Percentiles rank a stretch among this genome's conserved stretches.
Evolutionary conservation across 2,329 filamentous ascomycete genomes (phyloP).

Genomic region (Talaromyces islandicus): DNA sequence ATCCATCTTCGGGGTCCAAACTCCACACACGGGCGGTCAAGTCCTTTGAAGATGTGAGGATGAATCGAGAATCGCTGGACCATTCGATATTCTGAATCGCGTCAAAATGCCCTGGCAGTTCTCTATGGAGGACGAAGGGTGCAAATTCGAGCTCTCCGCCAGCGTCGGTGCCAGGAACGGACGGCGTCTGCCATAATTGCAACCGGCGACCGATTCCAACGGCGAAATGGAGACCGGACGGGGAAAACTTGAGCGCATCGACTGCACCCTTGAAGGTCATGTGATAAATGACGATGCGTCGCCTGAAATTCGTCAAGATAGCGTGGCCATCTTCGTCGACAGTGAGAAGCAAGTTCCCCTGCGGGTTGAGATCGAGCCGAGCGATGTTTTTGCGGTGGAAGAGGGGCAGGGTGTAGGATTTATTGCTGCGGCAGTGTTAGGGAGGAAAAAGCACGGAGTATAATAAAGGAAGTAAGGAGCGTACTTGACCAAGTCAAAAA

Average conservation of each 20-base stretch:
- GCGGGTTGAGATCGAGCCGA: slow-evolving; percentile 79
- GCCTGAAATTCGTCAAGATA: slow-evolving; percentile 83
- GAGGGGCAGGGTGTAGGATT: slow-evolving; percentile 55
- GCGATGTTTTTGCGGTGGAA: slow-evolving; percentile 91
- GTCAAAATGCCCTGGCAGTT: slow-evolving; percentile 85
- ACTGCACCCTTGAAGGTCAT: slow-evolving; percentile 89
- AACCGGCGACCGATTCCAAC: slow-evolving; percentile 80
- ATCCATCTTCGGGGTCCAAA: slow-evolving; percentile 76
- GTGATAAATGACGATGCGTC: slow-evolving; percentile 82
- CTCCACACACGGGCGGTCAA: slow-evolving; percentile 95
- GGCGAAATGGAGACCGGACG: slow-evolving; percentile 84
- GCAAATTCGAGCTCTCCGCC: slow-evolving; percentile 89
- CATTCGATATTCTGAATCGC: slow-evolving; percentile 80
- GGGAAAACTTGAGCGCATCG: slow-evolving; percentile 81
- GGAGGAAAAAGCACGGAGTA: background rate
- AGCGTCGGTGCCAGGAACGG: slow-evolving; percentile 71
- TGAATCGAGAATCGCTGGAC: slow-evolving; percentile 94
- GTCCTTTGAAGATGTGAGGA: slow-evolving; percentile 86
- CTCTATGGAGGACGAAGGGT: slow-evolving; percentile 83
- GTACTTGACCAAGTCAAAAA: slow-evolving; percentile 95
- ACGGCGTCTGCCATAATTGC: slow-evolving; percentile 94
- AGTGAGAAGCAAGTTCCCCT: slow-evolving; percentile 85
- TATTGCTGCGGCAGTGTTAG: slow-evolving; percentile 25
- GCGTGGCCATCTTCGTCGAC: slow-evolving; percentile 92
- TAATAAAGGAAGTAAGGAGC: slow-evolving; percentile 6